A percentile compares a stretch with the other conserved stretches of the same genome.
phyloP scores from a whole-genome alignment of 2,329 filamentous ascomycete species.

The Diaporthe ilicicola region DNA sequence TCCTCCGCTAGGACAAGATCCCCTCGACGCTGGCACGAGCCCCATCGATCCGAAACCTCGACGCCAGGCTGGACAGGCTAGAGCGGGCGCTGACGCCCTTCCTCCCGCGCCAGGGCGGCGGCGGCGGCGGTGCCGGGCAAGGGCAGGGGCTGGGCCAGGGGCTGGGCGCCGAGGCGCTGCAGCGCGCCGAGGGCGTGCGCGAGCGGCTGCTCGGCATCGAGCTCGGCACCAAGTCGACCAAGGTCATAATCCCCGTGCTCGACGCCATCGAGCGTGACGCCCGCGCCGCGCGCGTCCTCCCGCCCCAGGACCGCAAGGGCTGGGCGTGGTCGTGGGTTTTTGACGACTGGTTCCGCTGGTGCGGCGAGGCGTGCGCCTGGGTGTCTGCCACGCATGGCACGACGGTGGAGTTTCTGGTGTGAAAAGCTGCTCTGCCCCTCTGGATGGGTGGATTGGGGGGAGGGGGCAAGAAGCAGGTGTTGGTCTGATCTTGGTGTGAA shows the following conservation, averaged over 20 bases:
- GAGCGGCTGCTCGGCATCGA: background rate
- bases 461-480: too few species aligned
- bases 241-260: conserved; percentile 10
- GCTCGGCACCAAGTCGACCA: background rate
- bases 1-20: conserved; percentile 9
- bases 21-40: conserved; percentile 8
- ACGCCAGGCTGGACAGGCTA: background rate
- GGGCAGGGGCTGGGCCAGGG: background rate
- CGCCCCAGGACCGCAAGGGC: conserved; percentile 6
- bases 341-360: conserved; percentile 29
- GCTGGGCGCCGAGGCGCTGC: background rate
- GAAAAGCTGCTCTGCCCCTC: too few species aligned
- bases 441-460: too few species aligned
- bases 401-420: conserved; percentile 11
- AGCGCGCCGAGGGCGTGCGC: background rate
- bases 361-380: background rate
- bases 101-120: background rate
- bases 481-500: background rate
- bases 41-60: conserved; percentile 13
- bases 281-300: conserved; percentile 14
- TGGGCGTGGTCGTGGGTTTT: conserved; percentile 25
- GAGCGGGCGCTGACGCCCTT: conserved; percentile 17
- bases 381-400: background rate
- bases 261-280: conserved; percentile 11
- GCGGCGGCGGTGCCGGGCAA: background rate